Conservation (phyloP, 257 asterid species). For the Lycium barbarum region DNA sequence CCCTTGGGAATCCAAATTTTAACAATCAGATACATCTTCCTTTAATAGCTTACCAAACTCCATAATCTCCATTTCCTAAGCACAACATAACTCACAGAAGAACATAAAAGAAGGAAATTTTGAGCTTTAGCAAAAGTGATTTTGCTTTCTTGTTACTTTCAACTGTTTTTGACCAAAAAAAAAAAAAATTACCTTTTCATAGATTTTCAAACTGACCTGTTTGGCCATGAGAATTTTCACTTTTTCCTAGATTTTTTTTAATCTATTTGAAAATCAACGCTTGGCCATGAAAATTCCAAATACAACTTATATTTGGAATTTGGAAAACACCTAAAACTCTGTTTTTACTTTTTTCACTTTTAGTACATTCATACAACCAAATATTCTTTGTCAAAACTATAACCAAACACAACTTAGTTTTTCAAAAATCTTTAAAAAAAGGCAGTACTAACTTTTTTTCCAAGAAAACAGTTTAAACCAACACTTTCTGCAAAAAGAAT, state of each 20-base stretch:
- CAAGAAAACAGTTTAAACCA: neutral
- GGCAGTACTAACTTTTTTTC: neutral
- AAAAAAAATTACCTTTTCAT: no score
- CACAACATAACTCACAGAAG: neutral
- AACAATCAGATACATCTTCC: neutral
- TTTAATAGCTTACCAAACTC: neutral
- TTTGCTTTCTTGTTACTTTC: neutral
- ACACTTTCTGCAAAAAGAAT: no score
- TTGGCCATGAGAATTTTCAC: no score
- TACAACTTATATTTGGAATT: no score
- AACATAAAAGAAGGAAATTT: neutral
- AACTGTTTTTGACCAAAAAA: no score
- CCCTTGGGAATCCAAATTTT: conserved; percentile 9
- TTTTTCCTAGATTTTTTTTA: no score
- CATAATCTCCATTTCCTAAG: neutral
- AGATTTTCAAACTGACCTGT: neutral
- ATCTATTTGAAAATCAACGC: no score
- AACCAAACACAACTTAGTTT: neutral
- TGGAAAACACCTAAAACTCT: no score
- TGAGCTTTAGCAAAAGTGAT: neutral
- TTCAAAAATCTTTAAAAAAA: neutral
- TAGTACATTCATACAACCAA: no score
- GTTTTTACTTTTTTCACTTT: no score
- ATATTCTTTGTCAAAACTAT: no score
- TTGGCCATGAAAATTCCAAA: no score